Evolutionary conservation across 2,329 filamentous ascomycete genomes (phyloP).

Genomic region (Colletotrichum chrysophilum): DNA sequence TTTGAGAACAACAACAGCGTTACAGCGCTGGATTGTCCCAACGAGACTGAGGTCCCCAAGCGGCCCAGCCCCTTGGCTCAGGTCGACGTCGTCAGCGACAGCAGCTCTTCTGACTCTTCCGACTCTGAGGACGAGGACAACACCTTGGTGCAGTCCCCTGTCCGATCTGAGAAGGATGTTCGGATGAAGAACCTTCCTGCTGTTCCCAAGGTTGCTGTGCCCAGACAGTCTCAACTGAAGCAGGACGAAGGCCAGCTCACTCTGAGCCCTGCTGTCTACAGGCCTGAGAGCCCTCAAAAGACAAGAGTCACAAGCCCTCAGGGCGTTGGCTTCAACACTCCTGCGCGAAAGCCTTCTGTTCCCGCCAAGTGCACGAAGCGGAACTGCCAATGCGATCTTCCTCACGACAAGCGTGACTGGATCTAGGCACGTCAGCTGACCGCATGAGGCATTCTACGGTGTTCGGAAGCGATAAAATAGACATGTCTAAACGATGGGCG

Average conservation of each 20-base stretch:
- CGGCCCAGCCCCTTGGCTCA: slow-evolving; percentile 36
- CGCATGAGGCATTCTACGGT: slow-evolving; percentile 23
- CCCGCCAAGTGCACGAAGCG: slow-evolving; percentile 19
- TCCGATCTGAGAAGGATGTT: slow-evolving; percentile 32
- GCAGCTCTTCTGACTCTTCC: slow-evolving; percentile 21
- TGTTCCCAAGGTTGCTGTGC: slow-evolving; percentile 29
- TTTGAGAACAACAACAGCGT: slow-evolving; percentile 39
- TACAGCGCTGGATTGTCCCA: slow-evolving; percentile 41
- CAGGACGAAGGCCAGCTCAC: slow-evolving; percentile 36
- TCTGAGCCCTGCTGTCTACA: slow-evolving; percentile 60
- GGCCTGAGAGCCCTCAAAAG: slow-evolving; percentile 40
- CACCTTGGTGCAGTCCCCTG: slow-evolving; percentile 9
- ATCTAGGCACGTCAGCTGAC: slow-evolving; percentile 26
- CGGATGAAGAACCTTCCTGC: slow-evolving; percentile 44
- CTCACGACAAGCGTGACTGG: slow-evolving; percentile 31
- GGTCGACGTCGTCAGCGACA: slow-evolving; percentile 8
- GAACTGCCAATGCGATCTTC: slow-evolving; percentile 20
- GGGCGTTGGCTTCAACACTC: slow-evolving; percentile 45
- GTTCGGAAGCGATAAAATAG: slow-evolving; percentile 20
- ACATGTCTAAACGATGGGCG: slow-evolving; percentile 7
- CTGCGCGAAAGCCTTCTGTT: neutral
- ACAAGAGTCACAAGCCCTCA: slow-evolving; percentile 47
- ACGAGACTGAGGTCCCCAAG: slow-evolving; percentile 21
- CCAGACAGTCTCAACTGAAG: slow-evolving; percentile 4
- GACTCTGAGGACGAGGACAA: slow-evolving; percentile 24